Percentiles rank a stretch among this genome's conserved stretches.
These are phyloP conservation scores for Beta lomatogona DNA, from an alignment of 179 eudicot species.

Conservation along the genomic window DNA sequence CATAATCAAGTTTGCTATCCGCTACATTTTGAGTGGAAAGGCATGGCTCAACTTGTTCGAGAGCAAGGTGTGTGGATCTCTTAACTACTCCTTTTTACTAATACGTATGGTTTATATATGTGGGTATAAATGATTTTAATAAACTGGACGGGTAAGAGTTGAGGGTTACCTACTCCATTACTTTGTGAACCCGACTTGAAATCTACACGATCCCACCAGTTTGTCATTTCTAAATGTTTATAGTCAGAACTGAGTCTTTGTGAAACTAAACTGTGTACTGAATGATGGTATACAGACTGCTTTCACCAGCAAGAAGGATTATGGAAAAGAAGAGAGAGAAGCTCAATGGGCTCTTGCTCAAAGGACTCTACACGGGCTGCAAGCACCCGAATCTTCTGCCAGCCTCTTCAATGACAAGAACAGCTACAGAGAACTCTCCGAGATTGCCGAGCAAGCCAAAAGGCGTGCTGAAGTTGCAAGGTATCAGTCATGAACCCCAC, in stretches of 20 bases:
- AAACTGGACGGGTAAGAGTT: too few species aligned
- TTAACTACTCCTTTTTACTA: too few species aligned
- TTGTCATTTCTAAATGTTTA: not conserved
- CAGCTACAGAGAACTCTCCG: conserved; percentile 72
- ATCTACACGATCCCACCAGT: too few species aligned
- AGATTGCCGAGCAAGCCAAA: conserved; percentile 82
- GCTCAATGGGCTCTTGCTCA: conserved; percentile 85
- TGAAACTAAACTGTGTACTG: not conserved
- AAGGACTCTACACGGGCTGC: conserved; percentile 74
- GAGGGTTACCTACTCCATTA: too few species aligned
- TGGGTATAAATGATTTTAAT: too few species aligned
- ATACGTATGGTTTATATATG: too few species aligned
- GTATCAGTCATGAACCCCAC: conserved; percentile 22
- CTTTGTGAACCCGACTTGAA: too few species aligned
- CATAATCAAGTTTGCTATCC: conserved; percentile 61
- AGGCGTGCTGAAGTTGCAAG: conserved; percentile 80
- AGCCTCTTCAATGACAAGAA: conserved; percentile 63
- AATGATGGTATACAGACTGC: conserved; percentile 49
- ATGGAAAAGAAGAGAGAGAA: conserved; percentile 79
- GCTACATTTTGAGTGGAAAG: conserved; percentile 67
- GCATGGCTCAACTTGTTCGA: conserved; percentile 75
- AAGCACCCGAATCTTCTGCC: conserved; percentile 54
- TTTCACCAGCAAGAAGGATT: conserved; percentile 72
- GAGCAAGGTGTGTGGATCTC: conserved; percentile 54
- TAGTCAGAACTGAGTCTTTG: not conserved